Conservation (phyloP, 2,329 filamentous ascomycete genomes). For the Periconia macrospinosa region DNA sequence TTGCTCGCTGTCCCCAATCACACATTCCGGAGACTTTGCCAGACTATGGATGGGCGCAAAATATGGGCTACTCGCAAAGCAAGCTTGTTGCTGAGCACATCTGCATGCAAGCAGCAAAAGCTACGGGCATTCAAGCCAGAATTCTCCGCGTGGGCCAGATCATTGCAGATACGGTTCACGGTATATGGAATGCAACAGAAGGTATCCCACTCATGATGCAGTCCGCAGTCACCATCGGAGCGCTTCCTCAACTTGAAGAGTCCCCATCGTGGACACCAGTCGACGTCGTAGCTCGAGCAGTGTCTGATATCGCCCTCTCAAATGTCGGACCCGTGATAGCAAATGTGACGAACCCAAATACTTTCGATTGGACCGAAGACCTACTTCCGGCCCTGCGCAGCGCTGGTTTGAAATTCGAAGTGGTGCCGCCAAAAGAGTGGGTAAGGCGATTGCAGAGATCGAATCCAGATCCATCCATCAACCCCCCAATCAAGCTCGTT, state of each 20-base stretch:
- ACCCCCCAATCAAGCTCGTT: slow-evolving; percentile 33
- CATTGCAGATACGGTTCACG: slow-evolving; percentile 49
- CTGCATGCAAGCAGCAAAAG: slow-evolving; percentile 24
- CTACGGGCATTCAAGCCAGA: slow-evolving; percentile 20
- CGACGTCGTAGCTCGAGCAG: slow-evolving; percentile 44
- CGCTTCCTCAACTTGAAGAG: slow-evolving; percentile 50
- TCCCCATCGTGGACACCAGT: slow-evolving; percentile 48
- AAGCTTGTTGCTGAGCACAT: slow-evolving; percentile 56
- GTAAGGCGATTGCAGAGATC: slow-evolving; percentile 25
- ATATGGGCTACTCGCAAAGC: slow-evolving; percentile 56
- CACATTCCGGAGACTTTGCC: slow-evolving; percentile 22
- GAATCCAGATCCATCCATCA: slow-evolving; percentile 21
- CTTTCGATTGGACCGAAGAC: slow-evolving; percentile 57
- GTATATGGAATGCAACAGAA: slow-evolving; percentile 55
- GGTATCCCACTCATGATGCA: slow-evolving; percentile 56
- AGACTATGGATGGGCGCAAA: slow-evolving; percentile 46
- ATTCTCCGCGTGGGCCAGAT: slow-evolving; percentile 52
- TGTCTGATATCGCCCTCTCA: slow-evolving; percentile 24
- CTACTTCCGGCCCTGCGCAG: slow-evolving; percentile 54
- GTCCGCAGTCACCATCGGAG: slow-evolving; percentile 49
- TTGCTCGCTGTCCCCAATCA: slow-evolving; percentile 40
- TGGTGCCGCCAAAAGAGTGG: slow-evolving; percentile 24
- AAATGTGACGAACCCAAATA: slow-evolving; percentile 53
- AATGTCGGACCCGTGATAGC: not conserved
- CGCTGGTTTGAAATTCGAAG: slow-evolving; percentile 43